Conservation (phyloP, 192 early-diverging fungal species). For the Coemansia sp. region DNA sequence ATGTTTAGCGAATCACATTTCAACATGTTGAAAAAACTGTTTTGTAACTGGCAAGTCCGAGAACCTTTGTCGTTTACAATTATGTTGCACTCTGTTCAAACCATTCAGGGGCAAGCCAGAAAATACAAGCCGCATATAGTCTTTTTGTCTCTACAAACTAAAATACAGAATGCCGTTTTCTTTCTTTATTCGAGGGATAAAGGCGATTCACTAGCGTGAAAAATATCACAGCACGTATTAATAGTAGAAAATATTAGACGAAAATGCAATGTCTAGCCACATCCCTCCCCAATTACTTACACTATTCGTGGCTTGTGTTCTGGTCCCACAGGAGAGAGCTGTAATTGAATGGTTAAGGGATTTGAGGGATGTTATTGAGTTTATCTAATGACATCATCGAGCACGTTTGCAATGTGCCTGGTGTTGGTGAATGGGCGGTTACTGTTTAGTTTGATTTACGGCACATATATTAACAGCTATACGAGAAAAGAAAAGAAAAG, state of each 20-base stretch:
- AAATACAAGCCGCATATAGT: not conserved
- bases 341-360: not conserved
- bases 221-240: conserved; percentile 6
- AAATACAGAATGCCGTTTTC: not conserved
- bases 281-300: not conserved
- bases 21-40: not conserved
- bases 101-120: not conserved
- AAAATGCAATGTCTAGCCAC: conserved; percentile 11
- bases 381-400: conserved; percentile 7
- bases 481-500: not conserved
- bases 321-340: not conserved
- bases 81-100: not conserved
- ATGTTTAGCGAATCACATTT: not conserved
- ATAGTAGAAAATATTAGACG: conserved; percentile 6
- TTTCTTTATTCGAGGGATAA: not conserved
- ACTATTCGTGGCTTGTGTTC: conserved; percentile 8
- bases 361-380: conserved; percentile 3
- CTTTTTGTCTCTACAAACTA: not conserved
- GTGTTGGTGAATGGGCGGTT: not conserved
- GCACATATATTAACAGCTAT: not conserved
- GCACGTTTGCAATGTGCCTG: conserved; percentile 6
- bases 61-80: not conserved
- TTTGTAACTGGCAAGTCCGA: not conserved
- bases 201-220: conserved; percentile 3
- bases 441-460: conserved; percentile 1